Evolutionary conservation across 2,329 filamentous ascomycete genomes (phyloP).

Genomic region (Alternaria panax): DNA sequence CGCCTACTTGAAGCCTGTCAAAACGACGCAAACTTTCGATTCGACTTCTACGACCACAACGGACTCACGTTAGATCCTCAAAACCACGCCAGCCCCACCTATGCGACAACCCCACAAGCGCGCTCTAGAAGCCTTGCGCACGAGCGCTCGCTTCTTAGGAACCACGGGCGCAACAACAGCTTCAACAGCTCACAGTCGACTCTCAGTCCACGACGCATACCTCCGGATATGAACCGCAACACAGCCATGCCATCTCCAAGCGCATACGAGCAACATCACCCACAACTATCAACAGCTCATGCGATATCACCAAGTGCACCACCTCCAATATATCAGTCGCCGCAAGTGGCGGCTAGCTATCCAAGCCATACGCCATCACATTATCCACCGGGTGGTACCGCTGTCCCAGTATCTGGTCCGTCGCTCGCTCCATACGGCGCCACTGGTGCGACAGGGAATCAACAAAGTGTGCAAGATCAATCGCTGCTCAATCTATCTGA

Average conservation of each 20-base stretch:
- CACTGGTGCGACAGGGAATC: slow-evolving; percentile 6
- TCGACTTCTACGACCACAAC: slow-evolving; percentile 44
- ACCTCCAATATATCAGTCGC: slow-evolving; percentile 3
- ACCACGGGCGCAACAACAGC: slow-evolving; percentile 22
- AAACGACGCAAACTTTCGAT: slow-evolving; percentile 30
- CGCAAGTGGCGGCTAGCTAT: slow-evolving; percentile 2
- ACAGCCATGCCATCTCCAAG: slow-evolving; percentile 7
- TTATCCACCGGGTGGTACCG: slow-evolving; percentile 8
- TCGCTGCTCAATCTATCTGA: slow-evolving; percentile 41
- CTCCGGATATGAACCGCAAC: slow-evolving; percentile 10
- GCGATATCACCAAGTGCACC: slow-evolving; percentile 1
- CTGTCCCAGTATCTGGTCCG: not conserved
- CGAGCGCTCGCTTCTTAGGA: not conserved
- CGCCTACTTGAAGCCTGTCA: slow-evolving; percentile 30
- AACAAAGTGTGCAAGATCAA: slow-evolving; percentile 37
- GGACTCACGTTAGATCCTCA: slow-evolving; percentile 29
- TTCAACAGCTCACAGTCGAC: slow-evolving; percentile 23
- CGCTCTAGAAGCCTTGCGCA: slow-evolving; percentile 16
- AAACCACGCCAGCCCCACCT: slow-evolving; percentile 26
- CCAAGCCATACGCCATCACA: slow-evolving; percentile 2
- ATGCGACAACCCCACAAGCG: slow-evolving; percentile 25
- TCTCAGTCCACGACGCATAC: slow-evolving; percentile 21
- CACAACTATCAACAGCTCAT: not conserved
- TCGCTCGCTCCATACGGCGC: slow-evolving; percentile 4
- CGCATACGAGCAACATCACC: slow-evolving; percentile 12